Evolutionary conservation across 192 early-diverging fungal genomes (phyloP).

Genomic region (Coemansia sp.): DNA sequence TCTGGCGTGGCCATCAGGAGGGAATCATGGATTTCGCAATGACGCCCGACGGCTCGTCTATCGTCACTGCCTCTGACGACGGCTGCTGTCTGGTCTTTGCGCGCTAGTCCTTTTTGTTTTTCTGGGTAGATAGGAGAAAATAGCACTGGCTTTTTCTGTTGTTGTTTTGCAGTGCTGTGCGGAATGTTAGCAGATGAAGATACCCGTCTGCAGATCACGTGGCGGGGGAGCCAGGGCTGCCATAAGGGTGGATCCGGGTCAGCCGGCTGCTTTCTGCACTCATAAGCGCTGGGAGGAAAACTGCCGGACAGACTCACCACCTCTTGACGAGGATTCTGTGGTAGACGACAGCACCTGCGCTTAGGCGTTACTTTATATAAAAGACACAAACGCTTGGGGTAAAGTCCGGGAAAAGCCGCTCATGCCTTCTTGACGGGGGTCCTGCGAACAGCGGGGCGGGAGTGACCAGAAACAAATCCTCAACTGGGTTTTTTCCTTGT

Average conservation of each 20-base stretch:
- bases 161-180: no score
- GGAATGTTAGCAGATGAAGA: no score
- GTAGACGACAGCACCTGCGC: constrained; percentile 52
- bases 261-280: no score
- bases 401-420: constrained; percentile 47
- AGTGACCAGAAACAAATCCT: constrained; percentile 37
- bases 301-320: no score
- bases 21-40: constrained; percentile 82
- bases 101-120: background rate
- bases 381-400: constrained; percentile 28
- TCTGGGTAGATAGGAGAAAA: no score
- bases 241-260: no score
- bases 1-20: constrained; percentile 84
- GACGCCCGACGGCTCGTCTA: constrained; percentile 64
- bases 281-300: no score
- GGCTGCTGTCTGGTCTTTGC: constrained; percentile 72
- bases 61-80: constrained; percentile 87
- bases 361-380: constrained; percentile 36
- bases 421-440: constrained; percentile 39
- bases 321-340: background rate
- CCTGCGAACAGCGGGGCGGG: constrained; percentile 50
- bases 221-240: no score
- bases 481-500: no score
- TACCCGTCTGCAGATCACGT: no score
- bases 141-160: no score